Evolutionary conservation across 2,329 filamentous ascomycete species (phyloP), one percentile per base, ranked within the genome.

Genomic region (Colletotrichum graminicola): DNA sequence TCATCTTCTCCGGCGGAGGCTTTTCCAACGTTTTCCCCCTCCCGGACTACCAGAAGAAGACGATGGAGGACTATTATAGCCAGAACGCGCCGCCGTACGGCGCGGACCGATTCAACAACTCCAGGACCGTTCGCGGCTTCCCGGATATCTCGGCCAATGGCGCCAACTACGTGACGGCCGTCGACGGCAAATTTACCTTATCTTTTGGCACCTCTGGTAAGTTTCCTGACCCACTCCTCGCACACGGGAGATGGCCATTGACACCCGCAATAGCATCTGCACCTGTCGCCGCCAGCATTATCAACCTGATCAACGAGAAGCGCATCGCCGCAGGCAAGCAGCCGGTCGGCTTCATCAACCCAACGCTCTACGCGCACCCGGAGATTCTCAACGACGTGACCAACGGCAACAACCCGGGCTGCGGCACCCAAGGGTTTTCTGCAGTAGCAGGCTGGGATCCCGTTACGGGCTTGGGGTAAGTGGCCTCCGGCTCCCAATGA

Each of bases 11-110:
- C 5, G 83, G 84, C 8, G 85, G 85, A 23, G 85, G 85, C 18
- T 87, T 87, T 77, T 83, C 80, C 73, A 85, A 87, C 75, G 79
- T 85, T 74, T 87, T 86, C 71, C 74, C 79, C 1, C 75, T 84
- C 3, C 86, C 87, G 0, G 73, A 76, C 18, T 89, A 88, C 76
- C 87, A 89, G 74, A 75, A 78, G 11, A 68, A 74, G 0, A 82
- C 82, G 5, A 79, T 86, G 11, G 75, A 77, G 14, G 72, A 74
- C 5, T 87, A 81, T 75, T 84, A 85, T 75, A 70, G 74, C 29
- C 77, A 82, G 67, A 78, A 82, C 66, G 77, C 82, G 12, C 82
- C 84, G 11, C 78, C 80, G 5, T 84, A 85, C 72, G 80, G 79
- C 16, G 77, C 81, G 4, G 79, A 82, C 43, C 81, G 81, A 59